Base-by-base conservation (phyloP, 2,329 filamentous ascomycete genomes). In the Aspergillus sp. region DNA sequence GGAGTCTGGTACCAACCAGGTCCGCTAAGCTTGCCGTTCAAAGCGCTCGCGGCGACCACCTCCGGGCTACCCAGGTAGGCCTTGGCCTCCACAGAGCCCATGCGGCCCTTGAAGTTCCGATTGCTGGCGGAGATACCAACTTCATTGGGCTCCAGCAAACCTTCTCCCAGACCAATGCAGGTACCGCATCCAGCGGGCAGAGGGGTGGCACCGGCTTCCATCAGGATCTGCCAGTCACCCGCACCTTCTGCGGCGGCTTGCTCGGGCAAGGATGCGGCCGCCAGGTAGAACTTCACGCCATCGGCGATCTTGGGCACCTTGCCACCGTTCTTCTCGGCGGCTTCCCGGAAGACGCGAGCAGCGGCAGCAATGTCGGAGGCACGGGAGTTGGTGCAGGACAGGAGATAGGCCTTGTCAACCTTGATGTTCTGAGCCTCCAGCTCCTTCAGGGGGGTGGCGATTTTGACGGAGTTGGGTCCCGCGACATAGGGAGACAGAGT, bases 41-140 rank as follows among this genome's bases (percentile, higher is more conserved):
- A 74, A 2, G 93, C 93, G 63, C 89, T 95, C 6, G 94, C 92
- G 3, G 93, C 93, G 0, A 97, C 93, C 2, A 96, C 87, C 65
- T 97, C 92, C 1, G 94, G 92, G 59, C 88, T 93, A 5, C 87
- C 88, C 1, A 97, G 85, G 68, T 96, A 97, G 0, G 91, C 90
- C 64, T 91, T 86, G 0, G 91, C 89, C 4, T 89, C 84, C 2
- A 82, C 85, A 13, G 82, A 87, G 3, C 92, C 92, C 89, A 97
- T 95, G 2, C 92, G 84, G 0, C 91, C 92, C 72, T 92, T 91
- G 78, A 92, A 97, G 71, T 96, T 96, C 10, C 92, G 81, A 76
- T 97, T 97, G 47, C 81, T 86, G 0, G 91, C 89, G 55, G 81
- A 86, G 61, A 97, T 92, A 19, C 91, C 91, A 9, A 91, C 85